phyloP scores from a whole-genome alignment of 257 asterid genomes.

The Thymus quinquecostatus region DNA sequence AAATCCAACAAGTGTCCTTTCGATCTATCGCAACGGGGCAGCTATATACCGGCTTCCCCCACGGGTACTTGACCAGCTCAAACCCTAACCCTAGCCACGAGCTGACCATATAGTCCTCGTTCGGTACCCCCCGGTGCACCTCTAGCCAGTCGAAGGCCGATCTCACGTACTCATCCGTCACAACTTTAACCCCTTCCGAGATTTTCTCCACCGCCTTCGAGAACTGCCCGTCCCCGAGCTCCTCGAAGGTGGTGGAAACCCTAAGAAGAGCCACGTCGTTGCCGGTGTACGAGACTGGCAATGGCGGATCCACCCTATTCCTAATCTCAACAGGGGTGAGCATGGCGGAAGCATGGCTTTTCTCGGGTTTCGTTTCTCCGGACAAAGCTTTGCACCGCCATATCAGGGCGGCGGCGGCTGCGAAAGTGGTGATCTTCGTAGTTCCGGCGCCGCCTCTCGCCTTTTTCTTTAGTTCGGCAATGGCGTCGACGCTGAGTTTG shows the following conservation, averaged over 20 bases:
- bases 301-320: neutral
- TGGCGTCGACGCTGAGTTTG: constrained; percentile 34
- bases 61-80: constrained; percentile 50
- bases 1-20: constrained; percentile 51
- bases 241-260: neutral
- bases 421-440: neutral
- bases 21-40: constrained; percentile 57
- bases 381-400: constrained; percentile 2
- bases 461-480: constrained; percentile 36
- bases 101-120: constrained; percentile 60
- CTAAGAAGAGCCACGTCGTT: neutral
- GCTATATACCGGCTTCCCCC: constrained; percentile 64
- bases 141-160: constrained; percentile 67
- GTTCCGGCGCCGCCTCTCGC: neutral
- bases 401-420: neutral
- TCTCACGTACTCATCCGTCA: constrained; percentile 56
- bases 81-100: constrained; percentile 73
- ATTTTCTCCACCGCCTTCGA: neutral
- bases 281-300: neutral
- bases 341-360: neutral
- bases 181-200: constrained; percentile 33
- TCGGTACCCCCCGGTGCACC: constrained; percentile 57
- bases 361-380: neutral
- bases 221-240: neutral
- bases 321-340: neutral